Conservation (phyloP, 1,139 yeast genomes). For the Zygosaccharomyces sapae region DNA sequence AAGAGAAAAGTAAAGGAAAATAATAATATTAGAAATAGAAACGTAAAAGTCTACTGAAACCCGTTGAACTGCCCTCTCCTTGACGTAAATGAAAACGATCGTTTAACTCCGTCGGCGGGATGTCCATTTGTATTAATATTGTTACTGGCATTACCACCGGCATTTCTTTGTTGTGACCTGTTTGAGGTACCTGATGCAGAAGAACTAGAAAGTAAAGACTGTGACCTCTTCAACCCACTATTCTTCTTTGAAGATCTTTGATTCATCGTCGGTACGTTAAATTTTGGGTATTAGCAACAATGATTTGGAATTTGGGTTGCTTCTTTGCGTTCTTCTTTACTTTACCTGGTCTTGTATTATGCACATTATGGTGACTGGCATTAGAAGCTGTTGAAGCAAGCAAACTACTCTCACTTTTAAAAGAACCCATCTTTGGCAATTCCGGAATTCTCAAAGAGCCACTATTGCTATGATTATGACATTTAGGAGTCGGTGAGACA, state of each 20-base stretch:
- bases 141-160: neutral
- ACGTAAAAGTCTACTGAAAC: slow-evolving; percentile 11
- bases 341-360: slow-evolving; percentile 14
- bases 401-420: slow-evolving; percentile 26
- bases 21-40: neutral
- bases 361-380: slow-evolving; percentile 3
- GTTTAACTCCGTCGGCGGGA: slow-evolving; percentile 5
- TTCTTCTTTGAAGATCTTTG: slow-evolving; percentile 11
- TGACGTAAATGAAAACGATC: slow-evolving; percentile 14
- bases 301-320: slow-evolving; percentile 36
- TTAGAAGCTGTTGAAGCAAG: slow-evolving; percentile 16
- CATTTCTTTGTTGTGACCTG: slow-evolving; percentile 10
- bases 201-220: slow-evolving; percentile 18
- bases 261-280: slow-evolving; percentile 21
- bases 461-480: slow-evolving; percentile 10
- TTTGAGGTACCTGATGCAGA: slow-evolving; percentile 8
- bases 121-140: neutral
- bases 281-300: slow-evolving; percentile 35
- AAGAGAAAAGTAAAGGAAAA: neutral
- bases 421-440: slow-evolving; percentile 38
- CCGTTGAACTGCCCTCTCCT: slow-evolving; percentile 12
- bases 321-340: slow-evolving; percentile 24
- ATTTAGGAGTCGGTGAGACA: slow-evolving; percentile 35
- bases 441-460: slow-evolving; percentile 30
- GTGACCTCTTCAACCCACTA: slow-evolving; percentile 21